Conservation (phyloP, 441 rosid species). For the Raphanus hybrid region DNA sequence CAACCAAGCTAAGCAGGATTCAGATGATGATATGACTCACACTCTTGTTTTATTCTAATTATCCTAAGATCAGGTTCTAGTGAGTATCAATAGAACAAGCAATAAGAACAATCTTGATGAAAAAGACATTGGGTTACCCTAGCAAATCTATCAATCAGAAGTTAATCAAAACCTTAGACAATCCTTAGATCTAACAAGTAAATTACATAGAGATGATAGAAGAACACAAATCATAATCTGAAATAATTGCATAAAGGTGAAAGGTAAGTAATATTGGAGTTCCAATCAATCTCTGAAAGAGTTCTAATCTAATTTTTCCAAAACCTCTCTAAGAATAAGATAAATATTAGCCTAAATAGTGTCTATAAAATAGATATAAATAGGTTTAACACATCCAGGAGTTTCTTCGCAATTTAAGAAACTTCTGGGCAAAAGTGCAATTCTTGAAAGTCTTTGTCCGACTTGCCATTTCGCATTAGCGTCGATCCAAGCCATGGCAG, state of each 20-base stretch:
- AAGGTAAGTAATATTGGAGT: not conserved
- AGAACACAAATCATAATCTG: not conserved
- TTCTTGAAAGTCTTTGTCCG: not conserved
- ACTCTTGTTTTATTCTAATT: not conserved
- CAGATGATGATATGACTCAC: not conserved
- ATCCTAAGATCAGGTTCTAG: not conserved
- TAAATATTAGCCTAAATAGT: not conserved
- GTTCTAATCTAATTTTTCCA: not conserved
- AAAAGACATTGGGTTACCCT: not conserved
- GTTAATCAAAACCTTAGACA: not conserved
- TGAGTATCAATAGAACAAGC: not conserved
- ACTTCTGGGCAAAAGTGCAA: not conserved
- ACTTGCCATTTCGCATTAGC: not conserved
- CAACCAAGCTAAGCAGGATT: not conserved
- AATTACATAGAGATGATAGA: not conserved
- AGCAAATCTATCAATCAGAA: not conserved
- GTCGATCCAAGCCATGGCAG: not conserved
- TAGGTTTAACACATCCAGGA: not conserved
- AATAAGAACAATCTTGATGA: not conserved
- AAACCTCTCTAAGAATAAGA: not conserved
- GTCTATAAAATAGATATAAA: no score
- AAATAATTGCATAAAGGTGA: not conserved
- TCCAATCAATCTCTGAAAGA: not conserved
- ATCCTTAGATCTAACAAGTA: not conserved
- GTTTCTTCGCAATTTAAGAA: not conserved